Evolutionary conservation across 2,329 filamentous ascomycete species (phyloP).

Genomic region (Ophioceras dolichostomum): DNA sequence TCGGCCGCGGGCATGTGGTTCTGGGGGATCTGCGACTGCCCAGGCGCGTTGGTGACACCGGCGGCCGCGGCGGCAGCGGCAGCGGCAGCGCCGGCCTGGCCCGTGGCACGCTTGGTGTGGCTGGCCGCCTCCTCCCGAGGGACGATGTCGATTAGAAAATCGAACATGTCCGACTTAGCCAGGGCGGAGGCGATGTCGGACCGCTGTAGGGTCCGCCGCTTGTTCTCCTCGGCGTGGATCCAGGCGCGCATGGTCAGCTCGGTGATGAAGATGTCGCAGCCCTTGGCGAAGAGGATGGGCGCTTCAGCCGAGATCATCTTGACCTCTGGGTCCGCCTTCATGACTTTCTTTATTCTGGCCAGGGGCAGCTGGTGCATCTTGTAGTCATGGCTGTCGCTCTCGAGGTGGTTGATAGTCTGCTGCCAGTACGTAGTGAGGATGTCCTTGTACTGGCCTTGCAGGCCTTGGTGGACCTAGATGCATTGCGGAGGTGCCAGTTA

Average conservation of each 20-base stretch:
- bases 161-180: constrained; percentile 98
- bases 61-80: constrained; percentile 16
- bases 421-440: constrained; percentile 99
- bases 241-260: constrained; percentile 98
- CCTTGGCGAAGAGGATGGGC: constrained; percentile 94
- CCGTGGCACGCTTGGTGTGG: constrained; percentile 64
- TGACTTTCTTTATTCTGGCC: constrained; percentile 99
- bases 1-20: constrained; percentile 44
- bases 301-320: constrained; percentile 99
- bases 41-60: constrained; percentile 33
- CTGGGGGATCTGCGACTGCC: constrained; percentile 39
- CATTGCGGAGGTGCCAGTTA: constrained; percentile 4
- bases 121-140: constrained; percentile 85
- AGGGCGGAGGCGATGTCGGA: constrained; percentile 94
- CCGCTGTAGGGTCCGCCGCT: constrained; percentile 85
- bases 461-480: constrained; percentile 81
- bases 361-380: constrained; percentile 94
- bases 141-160: constrained; percentile 98
- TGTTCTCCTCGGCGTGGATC: constrained; percentile 99
- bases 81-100: constrained; percentile 30
- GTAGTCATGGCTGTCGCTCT: constrained; percentile 93
- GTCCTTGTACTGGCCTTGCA: constrained; percentile 86
- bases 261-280: constrained; percentile 98
- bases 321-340: constrained; percentile 98
- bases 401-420: constrained; percentile 90